Conservation (phyloP, 179 eudicot species). For the Spergularia azorica region DNA sequence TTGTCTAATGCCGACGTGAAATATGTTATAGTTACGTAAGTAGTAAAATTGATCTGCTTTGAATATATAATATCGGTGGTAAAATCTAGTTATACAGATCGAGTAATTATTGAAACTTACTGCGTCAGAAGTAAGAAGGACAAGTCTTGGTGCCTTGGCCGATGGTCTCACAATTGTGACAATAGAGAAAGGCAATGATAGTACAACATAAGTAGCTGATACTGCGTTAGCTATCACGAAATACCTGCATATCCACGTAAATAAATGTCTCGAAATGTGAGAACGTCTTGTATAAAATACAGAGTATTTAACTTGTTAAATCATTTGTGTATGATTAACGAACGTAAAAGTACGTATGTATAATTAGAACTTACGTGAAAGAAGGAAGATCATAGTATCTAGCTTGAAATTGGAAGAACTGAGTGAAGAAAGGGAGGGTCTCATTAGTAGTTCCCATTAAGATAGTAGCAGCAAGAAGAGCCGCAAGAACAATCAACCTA, state of each 20-base stretch:
- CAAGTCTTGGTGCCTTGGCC: slow-evolving; percentile 51
- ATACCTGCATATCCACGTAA: slow-evolving; percentile 38
- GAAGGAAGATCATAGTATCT: slow-evolving; percentile 72
- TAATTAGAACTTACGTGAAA: slow-evolving; percentile 54
- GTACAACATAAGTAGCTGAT: slow-evolving; percentile 62
- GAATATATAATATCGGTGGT: too few species aligned
- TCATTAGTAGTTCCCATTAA: slow-evolving; percentile 89
- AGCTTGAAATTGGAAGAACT: slow-evolving; percentile 82
- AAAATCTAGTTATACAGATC: not conserved
- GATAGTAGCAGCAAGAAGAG: slow-evolving; percentile 65
- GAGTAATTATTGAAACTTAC: slow-evolving; percentile 36
- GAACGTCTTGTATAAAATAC: too few species aligned
- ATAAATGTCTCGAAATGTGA: not conserved
- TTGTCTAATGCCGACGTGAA: too few species aligned
- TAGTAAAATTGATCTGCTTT: too few species aligned
- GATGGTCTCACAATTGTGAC: slow-evolving; percentile 73
- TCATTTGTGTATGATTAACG: too few species aligned
- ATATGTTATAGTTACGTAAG: too few species aligned
- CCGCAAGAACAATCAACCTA: slow-evolving; percentile 61
- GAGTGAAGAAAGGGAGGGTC: slow-evolving; percentile 84
- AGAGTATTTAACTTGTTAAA: too few species aligned
- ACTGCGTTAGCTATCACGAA: slow-evolving; percentile 77
- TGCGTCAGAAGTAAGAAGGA: slow-evolving; percentile 63
- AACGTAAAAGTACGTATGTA: too few species aligned
- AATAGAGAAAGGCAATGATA: slow-evolving; percentile 83